Evolutionary conservation across 768 basidiomycete species (phyloP).

Genomic region (Lentinula boryana): DNA sequence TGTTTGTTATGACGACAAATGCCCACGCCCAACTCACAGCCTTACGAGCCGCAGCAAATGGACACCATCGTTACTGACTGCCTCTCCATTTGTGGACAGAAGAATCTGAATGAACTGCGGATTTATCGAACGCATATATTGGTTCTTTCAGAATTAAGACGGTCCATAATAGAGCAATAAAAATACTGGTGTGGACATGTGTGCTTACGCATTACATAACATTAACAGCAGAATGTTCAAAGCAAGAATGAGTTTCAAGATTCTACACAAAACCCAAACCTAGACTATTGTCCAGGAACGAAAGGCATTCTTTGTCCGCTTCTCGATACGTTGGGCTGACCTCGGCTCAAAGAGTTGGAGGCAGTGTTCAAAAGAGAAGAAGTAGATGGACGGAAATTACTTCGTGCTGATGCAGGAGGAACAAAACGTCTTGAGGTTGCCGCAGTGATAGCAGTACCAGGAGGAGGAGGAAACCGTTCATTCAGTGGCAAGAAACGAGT

Average conservation of each 20-base stretch:
- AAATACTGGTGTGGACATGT: too few species aligned
- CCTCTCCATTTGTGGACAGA: too few species aligned
- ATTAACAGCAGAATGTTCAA: neutral
- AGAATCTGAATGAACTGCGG: too few species aligned
- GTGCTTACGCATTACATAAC: too few species aligned
- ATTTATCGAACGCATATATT: too few species aligned
- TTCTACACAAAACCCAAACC: neutral
- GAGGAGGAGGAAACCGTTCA: neutral
- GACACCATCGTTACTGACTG: neutral
- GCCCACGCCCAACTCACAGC: neutral
- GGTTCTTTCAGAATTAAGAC: too few species aligned
- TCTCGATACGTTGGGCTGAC: slow-evolving; percentile 13
- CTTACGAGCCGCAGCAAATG: neutral
- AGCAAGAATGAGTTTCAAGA: neutral
- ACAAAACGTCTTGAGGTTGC: slow-evolving; percentile 17
- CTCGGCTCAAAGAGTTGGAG: slow-evolving; percentile 20
- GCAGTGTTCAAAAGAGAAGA: slow-evolving; percentile 15
- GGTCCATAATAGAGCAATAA: too few species aligned
- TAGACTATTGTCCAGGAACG: slow-evolving; percentile 23
- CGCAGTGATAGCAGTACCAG: neutral
- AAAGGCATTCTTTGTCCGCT: slow-evolving; percentile 52
- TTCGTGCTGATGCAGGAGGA: slow-evolving; percentile 14
- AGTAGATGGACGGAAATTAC: slow-evolving; percentile 9
- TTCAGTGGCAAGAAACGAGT: slow-evolving; percentile 24
- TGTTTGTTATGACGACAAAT: neutral